A percentile compares a stretch with the other conserved stretches of the same genome.
These are phyloP conservation scores for Eucommia ulmoides DNA, from an alignment of 257 asterid genomes.

Conservation along the genomic window DNA sequence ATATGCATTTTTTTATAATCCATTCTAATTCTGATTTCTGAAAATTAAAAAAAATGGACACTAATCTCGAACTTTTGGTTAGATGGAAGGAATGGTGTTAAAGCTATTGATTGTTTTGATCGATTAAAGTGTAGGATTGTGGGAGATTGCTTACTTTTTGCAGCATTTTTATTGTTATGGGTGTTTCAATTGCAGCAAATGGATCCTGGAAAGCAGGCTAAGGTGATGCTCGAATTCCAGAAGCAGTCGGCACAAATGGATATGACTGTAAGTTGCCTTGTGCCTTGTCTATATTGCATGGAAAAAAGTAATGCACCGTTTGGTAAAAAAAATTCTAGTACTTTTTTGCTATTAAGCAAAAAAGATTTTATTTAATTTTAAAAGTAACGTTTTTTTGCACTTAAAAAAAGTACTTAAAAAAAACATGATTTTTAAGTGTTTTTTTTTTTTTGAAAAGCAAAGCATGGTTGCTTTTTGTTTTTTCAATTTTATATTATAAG, in stretches of 20 bases:
- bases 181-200: constrained; percentile 54
- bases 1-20: not conserved
- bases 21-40: not conserved
- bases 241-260: constrained; percentile 93
- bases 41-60: not conserved
- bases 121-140: no score
- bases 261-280: constrained; percentile 51
- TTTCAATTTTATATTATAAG: no score
- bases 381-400: no score
- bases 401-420: no score
- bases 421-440: no score
- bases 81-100: not conserved
- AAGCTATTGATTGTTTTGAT: not conserved
- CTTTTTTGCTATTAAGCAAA: no score
- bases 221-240: constrained; percentile 83
- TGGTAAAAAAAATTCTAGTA: not conserved
- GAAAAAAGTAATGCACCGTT: not conserved
- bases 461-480: not conserved
- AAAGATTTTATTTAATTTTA: no score
- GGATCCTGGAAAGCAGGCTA: constrained; percentile 78
- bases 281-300: not conserved
- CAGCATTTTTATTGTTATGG: not conserved
- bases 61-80: not conserved
- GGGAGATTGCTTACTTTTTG: no score
- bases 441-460: no score